Evolutionary conservation across 2,329 filamentous ascomycete species (phyloP), one percentile per base, ranked within the genome.

Genomic region (Colletotrichum coccodes): DNA sequence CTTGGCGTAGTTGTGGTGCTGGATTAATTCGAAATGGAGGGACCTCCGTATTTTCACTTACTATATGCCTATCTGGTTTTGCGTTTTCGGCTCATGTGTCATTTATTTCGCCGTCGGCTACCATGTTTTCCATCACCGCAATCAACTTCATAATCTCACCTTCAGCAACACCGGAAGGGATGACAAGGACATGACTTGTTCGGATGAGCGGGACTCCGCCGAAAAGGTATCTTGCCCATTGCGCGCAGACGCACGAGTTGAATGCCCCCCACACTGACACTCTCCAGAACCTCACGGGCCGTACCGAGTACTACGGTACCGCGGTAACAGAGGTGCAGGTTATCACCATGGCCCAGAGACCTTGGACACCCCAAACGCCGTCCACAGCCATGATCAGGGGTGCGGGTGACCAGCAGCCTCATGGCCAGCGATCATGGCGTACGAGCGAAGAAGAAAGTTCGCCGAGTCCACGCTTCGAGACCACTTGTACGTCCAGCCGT

Each of bases 1-100:
- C 54, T 7, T 36, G 18, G 6, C 32, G 30, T 16, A 89, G 87
- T 83, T 90, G 26, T 90, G 88, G 88, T 90, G 87, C 76, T 90
- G 88, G 88, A 88, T 90, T 50, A 83, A 83, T 65, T 79, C 79
- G 38, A 78, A 81, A 38, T 89, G 85, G 85, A 86, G 86, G 71
- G 80, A 82, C 46, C 80, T 90, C 16, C 86, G 88, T 36, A 89
- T 90, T 49, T 89, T 86, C 72, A 86, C 86, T 7, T 90, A 90
- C 76, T 90, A 90, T 74, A 81, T 90, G 70, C 85, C 88, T 3
- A 87, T 90, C 53, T 90, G 87, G 87, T 80, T 86, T 12, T 90
- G 87, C 75, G 89, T 89, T 60, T 76, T 84, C 52, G 78, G 87
- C 14, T 89, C 87, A 0, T 77, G 85, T 18, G 64, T 86, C 56